Percentiles rank a stretch among this genome's conserved stretches.
phyloP scores from a whole-genome alignment of 495 filamentous ascomycete genomes.

The Penicillium simplicissimum region DNA sequence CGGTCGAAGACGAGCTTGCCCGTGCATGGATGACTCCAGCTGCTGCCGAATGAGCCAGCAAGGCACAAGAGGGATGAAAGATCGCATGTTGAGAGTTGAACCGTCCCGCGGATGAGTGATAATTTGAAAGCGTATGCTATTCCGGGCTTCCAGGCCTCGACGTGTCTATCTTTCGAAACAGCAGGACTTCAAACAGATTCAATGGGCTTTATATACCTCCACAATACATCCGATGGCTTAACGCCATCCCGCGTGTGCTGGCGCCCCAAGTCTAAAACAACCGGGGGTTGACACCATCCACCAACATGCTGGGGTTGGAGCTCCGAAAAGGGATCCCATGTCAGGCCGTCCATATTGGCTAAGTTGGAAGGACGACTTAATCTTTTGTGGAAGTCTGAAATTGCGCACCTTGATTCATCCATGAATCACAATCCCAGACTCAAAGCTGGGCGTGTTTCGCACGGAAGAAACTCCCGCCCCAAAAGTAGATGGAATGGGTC shows the following conservation, averaged over 20 bases:
- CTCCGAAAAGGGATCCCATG: no score
- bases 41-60: slow-evolving; percentile 13
- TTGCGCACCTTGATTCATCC: not conserved
- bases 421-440: not conserved
- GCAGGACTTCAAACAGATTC: not conserved
- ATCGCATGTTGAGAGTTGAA: slow-evolving; percentile 13
- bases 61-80: slow-evolving; percentile 10
- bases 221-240: not conserved
- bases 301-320: no score
- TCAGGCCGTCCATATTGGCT: no score
- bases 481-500: slow-evolving; percentile 14
- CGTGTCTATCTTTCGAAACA: not conserved
- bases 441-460: slow-evolving; percentile 9
- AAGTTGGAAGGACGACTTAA: not conserved
- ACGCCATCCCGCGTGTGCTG: slow-evolving; percentile 1
- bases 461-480: slow-evolving; percentile 21
- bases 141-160: not conserved
- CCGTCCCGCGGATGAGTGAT: not conserved
- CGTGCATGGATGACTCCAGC: slow-evolving; percentile 12
- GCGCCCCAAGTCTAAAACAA: slow-evolving; percentile 2
- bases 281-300: not conserved
- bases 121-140: not conserved
- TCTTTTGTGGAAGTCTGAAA: not conserved
- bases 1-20: not conserved
- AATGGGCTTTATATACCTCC: slow-evolving; percentile 8